Evolutionary conservation across 257 asterid species (phyloP), one percentile per base, ranked within the genome.

Genomic region (Solanum appendiculatum): DNA sequence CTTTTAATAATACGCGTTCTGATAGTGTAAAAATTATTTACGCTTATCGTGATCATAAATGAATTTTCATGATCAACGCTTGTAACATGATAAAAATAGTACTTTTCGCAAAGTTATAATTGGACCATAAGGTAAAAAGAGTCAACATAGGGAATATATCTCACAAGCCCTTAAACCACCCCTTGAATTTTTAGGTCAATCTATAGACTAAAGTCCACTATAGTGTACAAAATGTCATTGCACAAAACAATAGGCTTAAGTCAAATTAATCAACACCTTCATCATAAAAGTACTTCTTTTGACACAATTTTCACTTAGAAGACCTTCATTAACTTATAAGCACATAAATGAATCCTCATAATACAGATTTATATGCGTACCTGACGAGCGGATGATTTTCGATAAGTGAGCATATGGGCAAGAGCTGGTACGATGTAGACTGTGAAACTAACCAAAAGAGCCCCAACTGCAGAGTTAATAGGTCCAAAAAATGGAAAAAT

Each of bases 401-500:
- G 60, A 81, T 93, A 96, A 36, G 98, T 94, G 86, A 96, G 97
- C 97, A 96, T 96, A 87, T 96, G 99, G 21, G 99, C 99, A 1
- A 93, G 86, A 69, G 99, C 90, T 1, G 99, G 99, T 85, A 96
- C 93, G 80, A 96, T 91, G 93, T 96, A 96, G 90, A 96, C 99
- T 1, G 99, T 96, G 95, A 96, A 96, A 64, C 97, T 96, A 87
- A 96, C 99, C 40, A 96, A 86, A 82, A 96, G 98, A 13, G 99
- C 98, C 46, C 99, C 99, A 11, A 96, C 99, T 0, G 99, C 98
- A 1, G 98, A 96, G 86, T 96, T 96, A 34, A 96, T 96, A 6
- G 98, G 98, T 27, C 99, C 99, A 31, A 96, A 96, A 88, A 96
- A 96, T 0, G 99, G 99, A 93, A 96, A 96, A 84, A 95, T 91